Base-by-base conservation (phyloP, 1,284 basidiomycete species). In the Pyrrhoderma noxium region DNA sequence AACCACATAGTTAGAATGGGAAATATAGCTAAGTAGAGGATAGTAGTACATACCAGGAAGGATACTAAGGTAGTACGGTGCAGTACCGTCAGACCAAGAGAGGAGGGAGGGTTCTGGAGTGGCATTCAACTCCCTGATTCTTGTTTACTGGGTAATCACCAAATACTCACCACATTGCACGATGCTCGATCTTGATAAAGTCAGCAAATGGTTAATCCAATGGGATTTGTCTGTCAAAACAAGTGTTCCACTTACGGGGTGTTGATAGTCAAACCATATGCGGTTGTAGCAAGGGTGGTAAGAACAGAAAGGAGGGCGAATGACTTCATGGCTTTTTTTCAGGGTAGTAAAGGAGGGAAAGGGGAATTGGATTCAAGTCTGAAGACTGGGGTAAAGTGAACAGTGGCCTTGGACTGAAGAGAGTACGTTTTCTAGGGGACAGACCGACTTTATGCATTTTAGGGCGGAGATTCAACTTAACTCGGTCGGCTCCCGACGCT, bases 11-110 rank as follows among this genome's bases (percentile, higher is more conserved):
- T 45, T 35, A 8, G 11, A n/a, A 21, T 23, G 34, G 9, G 27
- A 41, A 16, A 14, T 31, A 19, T n/a, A 37, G 27, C n/a, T 13
- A 36, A 49, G 27, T 35, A 47, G 41, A 14, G 16, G 27, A 40
- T n/a, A n/a, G n/a, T n/a, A 36, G 52, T 53, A n/a, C 4, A 40
- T 21, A 27, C 83, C 83, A 47, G 86, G 87, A 48, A 88, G 62
- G 56, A 87, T 61, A 23, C 78, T 70, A 54, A 88, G 56, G 67
- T 72, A 91, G 70, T 77, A 91, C 0, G 88, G 87, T 0, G 70
- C 46, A 0, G 57, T 53, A 40, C 85, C 83, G 25, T 49, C 54
- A 23, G 58, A 47, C 80, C 82, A 91, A 5, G 64, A 65, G 55
- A 89, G 57, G 57, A 72, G 63, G 21, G 73, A 65, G 8, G 84